phyloP scores from a whole-genome alignment of 192 early-diverging fungal genomes.

The Coemansia sp. region DNA sequence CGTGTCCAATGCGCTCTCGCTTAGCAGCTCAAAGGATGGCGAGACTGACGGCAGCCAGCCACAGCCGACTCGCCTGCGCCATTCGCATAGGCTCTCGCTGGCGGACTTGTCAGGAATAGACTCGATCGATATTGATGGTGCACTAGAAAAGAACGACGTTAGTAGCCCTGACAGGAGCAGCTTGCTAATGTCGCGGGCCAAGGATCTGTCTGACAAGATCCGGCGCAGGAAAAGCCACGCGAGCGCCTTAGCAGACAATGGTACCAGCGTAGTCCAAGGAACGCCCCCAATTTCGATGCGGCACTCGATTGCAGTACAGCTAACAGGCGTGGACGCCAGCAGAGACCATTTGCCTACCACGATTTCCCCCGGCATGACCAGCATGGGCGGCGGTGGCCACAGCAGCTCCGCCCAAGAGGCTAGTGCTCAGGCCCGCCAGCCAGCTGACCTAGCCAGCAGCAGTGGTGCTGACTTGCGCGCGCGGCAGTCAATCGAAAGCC shows the following conservation, averaged over 20 bases:
- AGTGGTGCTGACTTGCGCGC: not conserved
- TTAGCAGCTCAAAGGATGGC: conserved; percentile 11
- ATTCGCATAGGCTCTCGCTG: conserved; percentile 5
- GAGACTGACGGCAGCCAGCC: not conserved
- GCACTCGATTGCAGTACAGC: conserved; percentile 13
- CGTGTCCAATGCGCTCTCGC: conserved; percentile 16
- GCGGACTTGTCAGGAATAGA: not conserved
- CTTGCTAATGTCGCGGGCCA: conserved; percentile 32
- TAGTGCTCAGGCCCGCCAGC: not conserved
- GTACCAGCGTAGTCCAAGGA: not conserved
- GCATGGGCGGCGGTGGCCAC: not conserved
- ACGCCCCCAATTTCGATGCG: not conserved
- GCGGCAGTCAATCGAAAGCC: conserved; percentile 8
- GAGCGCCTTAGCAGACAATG: not conserved
- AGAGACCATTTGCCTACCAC: not conserved
- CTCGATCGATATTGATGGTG: not conserved
- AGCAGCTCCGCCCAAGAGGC: not conserved
- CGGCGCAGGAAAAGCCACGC: conserved; percentile 4
- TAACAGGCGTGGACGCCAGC: not conserved
- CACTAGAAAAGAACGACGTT: not conserved
- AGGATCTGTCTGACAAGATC: conserved; percentile 26
- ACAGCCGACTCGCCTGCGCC: not conserved
- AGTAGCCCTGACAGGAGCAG: not conserved
- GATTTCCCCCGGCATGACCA: not conserved
- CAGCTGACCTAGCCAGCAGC: not conserved